These are phyloP conservation scores for Colletotrichum gloeosporioides DNA, from an alignment of 2,329 filamentous ascomycete species.

Conservation along the genomic window DNA sequence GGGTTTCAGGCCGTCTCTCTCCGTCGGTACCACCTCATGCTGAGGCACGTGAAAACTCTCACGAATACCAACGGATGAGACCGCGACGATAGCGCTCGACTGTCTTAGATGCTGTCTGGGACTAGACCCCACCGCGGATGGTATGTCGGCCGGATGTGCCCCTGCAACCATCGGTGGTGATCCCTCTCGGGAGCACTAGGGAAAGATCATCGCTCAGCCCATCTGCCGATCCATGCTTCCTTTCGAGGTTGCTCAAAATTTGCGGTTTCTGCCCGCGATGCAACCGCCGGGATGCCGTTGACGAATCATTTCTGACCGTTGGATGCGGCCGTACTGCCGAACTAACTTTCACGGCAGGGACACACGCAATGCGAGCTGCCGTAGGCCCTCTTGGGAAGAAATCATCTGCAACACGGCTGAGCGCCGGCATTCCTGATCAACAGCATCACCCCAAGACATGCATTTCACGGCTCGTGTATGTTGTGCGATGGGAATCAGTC, in stretches of 20 bases:
- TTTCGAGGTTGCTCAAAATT: not conserved
- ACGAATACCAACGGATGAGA: not conserved
- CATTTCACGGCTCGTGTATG: not conserved
- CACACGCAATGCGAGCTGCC: not conserved
- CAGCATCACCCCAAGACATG: not conserved
- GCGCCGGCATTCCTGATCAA: not conserved
- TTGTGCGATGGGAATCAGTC: not conserved
- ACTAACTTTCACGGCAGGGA: not conserved
- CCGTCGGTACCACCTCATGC: not conserved
- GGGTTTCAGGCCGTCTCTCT: not conserved
- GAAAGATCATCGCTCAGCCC: not conserved
- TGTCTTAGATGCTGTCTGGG: conserved; percentile 14
- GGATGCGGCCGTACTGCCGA: not conserved
- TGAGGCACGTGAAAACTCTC: not conserved
- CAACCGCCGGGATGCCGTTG: not conserved
- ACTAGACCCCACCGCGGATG: not conserved
- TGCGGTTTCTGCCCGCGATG: not conserved
- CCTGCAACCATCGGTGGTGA: conserved; percentile 1
- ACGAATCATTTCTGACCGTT: not conserved
- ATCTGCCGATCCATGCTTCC: not conserved
- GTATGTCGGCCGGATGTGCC: not conserved
- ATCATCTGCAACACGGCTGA: not conserved
- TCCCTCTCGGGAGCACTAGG: not conserved
- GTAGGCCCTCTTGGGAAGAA: not conserved
- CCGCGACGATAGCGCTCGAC: not conserved